A percentile compares a stretch with the other conserved stretches of the same genome.
These are phyloP conservation scores for Sordariomycetes sp. DNA, from an alignment of 2,329 filamentous ascomycete species.

Conservation along the genomic window DNA sequence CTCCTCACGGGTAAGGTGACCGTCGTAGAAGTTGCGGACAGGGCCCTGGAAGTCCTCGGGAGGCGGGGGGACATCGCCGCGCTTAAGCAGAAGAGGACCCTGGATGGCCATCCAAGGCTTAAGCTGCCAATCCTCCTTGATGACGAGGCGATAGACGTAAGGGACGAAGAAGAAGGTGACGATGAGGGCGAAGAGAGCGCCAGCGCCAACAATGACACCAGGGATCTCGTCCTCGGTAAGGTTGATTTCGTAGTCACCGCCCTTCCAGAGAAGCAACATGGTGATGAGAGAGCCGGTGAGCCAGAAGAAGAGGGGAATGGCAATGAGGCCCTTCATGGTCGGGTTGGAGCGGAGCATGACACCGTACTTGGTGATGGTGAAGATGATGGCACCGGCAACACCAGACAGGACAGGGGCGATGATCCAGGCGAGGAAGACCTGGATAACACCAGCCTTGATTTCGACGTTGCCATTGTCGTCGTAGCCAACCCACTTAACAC, in stretches of 20 bases:
- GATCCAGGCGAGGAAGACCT: conserved; percentile 50
- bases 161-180: conserved; percentile 46
- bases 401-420: conserved; percentile 49
- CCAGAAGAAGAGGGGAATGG: conserved; percentile 48
- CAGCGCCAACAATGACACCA: conserved; percentile 44
- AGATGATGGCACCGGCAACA: conserved; percentile 43
- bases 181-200: conserved; percentile 38
- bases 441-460: conserved; percentile 5
- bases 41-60: conserved; percentile 30
- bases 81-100: conserved; percentile 42
- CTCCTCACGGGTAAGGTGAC: conserved; percentile 44
- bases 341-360: conserved; percentile 46
- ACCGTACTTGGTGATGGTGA: conserved; percentile 45
- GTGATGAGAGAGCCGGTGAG: conserved; percentile 43
- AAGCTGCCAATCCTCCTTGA: conserved; percentile 53
- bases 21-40: conserved; percentile 47
- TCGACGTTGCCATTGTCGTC: conserved; percentile 21
- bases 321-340: conserved; percentile 39
- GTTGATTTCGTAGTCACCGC: conserved; percentile 32
- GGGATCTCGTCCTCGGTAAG: conserved; percentile 38
- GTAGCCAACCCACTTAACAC: conserved; percentile 44
- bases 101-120: conserved; percentile 42
- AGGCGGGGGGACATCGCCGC: conserved; percentile 26
- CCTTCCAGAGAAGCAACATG: conserved; percentile 54
- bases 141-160: conserved; percentile 47